Evolutionary conservation across 176 grass and related monocot species (phyloP), one percentile per base, ranked within the genome.

Genomic region (Typha latifolia): DNA sequence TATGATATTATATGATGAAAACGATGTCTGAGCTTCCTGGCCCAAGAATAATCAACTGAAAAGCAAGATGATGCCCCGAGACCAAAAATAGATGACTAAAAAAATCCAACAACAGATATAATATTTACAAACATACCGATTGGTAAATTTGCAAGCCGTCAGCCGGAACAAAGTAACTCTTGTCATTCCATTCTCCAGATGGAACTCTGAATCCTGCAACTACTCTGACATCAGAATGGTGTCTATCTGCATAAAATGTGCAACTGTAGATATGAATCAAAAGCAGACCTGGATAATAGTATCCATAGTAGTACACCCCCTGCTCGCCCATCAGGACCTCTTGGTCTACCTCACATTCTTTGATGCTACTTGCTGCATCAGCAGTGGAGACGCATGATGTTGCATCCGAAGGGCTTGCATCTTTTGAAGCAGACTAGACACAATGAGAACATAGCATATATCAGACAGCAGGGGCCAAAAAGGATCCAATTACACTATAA

Each of bases 361-460:
- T 90, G 29, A 76, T 71, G 69, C 69, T 85, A 59, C 78, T 86
- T 66, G 84, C 57, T 72, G 84, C 80, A 73, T 86, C 84, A 8
- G 67, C 79, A 37, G 87, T 91, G 69, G 87, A 87, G 81, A 96
- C 73, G 82, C 91, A 96, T 37, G 82, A 91, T 82, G 73, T 66
- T 72, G 79, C 76, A 85, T 81, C 87, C 48, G 87, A 83, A 70
- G 84, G 84, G 84, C 77, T 78, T 64, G 70, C 77, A 19, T 69
- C 84, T 87, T 90, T 90, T 14, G 55, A 74, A 72, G 66, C 55
- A 78, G 76, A 70, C 87, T 96, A 72, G 49, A 66, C 10, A 84
- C 20, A 62, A 50, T 37, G 63, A 63, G 16, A 76, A 15, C 12
- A 26, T 23, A 22, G 56, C 14, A 69, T 73, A 62, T 49, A 61